Evolutionary conservation across 176 grass and related monocot species (phyloP), one percentile per base, ranked within the genome.

Genomic region (Poa pratensis): DNA sequence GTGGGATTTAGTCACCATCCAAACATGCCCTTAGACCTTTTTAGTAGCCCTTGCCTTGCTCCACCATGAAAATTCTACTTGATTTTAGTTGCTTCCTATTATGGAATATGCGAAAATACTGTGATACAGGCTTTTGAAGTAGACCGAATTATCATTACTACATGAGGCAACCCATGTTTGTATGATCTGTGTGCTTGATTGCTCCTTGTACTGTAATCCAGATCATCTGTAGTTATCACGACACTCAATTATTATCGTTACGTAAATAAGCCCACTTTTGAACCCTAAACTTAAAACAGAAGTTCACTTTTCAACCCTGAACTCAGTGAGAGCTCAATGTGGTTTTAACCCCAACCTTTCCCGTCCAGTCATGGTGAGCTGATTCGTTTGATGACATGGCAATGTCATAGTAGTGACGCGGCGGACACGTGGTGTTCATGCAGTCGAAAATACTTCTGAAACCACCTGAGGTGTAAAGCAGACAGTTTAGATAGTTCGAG

Each of bases 11-110:
- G 48, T 49, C 48, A 49, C 48, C 48, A 49, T 49, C 48, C 48
- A 49, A 49, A 49, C 3, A 49, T 49, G 13, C 3, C 48, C 48
- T 15, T 82, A 80, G 37, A 68, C 24, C 20, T 77, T 45, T 7
- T 43, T 79, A 76, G 35, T 10, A 57, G 65, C 53, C 23, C 46
- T 69, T 89, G 7, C 23, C 46, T 69, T 89, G 7, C 26, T 23
- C 49, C 2, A 4, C 22, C 69, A 74, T 58, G 26, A 39, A 69
- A 11, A 76, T 1, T 61, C 35, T 72, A 20, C 32, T 82, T 72
- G 35, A 52, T 83, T 77, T 16, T 43, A 73, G 43, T 58, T 49
- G 34, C 17, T 78, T 35, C 28, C 19, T 42, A 7, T 3, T 78
- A 57, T 64, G 22, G 35, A 49, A 1, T 62, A 43, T 69, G 14